These are phyloP conservation scores for Spergularia azorica DNA, from an alignment of 179 eudicot genomes.

Conservation along the genomic window DNA sequence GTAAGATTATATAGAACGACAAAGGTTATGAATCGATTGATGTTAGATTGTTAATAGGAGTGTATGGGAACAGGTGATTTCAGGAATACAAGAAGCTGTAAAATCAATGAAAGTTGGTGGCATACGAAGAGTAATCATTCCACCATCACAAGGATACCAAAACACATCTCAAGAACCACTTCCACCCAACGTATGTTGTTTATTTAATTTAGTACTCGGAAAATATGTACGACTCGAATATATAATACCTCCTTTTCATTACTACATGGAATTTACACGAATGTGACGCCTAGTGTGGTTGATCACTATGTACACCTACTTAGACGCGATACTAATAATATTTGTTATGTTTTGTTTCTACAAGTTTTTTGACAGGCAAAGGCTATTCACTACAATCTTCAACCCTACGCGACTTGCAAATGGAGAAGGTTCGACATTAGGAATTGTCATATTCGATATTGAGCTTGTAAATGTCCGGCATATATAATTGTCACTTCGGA, in stretches of 20 bases:
- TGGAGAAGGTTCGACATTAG: conserved; percentile 87
- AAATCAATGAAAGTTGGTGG: conserved; percentile 83
- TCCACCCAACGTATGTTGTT: conserved; percentile 71
- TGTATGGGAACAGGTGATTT: conserved; percentile 49
- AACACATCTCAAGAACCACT: conserved; percentile 77
- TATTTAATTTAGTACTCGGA: too few relatives aligned
- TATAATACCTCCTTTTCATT: neutral
- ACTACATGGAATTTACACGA: too few relatives aligned
- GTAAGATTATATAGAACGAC: too few relatives aligned
- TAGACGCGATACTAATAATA: too few relatives aligned
- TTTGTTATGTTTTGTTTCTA: neutral
- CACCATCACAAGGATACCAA: conserved; percentile 95
- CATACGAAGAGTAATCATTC: conserved; percentile 73
- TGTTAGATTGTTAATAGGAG: too few relatives aligned
- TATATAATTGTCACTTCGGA: too few relatives aligned
- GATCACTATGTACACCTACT: neutral
- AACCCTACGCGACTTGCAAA: conserved; percentile 87
- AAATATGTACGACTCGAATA: neutral
- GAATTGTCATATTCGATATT: conserved; percentile 79
- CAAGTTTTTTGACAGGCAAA: conserved; percentile 81
- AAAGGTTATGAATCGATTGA: neutral
- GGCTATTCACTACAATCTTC: conserved; percentile 86
- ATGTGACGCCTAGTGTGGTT: neutral
- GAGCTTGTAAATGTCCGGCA: conserved; percentile 63
- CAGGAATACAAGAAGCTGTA: conserved; percentile 77